Evolutionary conservation across 495 filamentous ascomycete genomes (phyloP), one percentile per base, ranked within the genome.

Genomic region (Xylaria venustula): DNA sequence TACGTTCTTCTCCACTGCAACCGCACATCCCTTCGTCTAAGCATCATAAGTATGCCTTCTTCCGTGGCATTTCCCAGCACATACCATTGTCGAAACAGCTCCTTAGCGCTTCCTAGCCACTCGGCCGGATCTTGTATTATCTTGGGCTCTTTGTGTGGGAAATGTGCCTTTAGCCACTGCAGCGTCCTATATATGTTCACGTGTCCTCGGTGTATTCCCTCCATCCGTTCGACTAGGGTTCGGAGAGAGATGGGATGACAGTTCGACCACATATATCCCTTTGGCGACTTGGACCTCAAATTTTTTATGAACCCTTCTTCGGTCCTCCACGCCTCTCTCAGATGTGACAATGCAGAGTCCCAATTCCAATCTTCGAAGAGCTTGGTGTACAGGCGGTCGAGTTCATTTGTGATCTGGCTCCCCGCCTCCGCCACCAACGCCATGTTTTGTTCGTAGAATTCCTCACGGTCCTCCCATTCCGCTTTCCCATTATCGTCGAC

Each of bases 71-170:
- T 8, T 3, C 51, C 14, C 2, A 51, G 23, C 9, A 34, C 25
- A 1, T 1, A 48, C 58, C 58, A 67, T 1, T 32, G 34, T 4
- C 22, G 34, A 19, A 64, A 2, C 20, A 64, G 26, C 14, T 45
- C 36, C 34, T 26, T 28, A 5, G 37, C 22, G n/a, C 11, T 9
- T 19, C 26, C 12, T 6, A 41, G 6, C 55, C 55, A 49, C 32
- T 25, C 28, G 30, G 19, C 1, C 11, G 1, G 19, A 22, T 49
- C 22, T 17, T 6, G 20, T 17, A 30, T 34, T 6, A 25, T 26
- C 28, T 37, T 23, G 7, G 40, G 42, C 15, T 5, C 23, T 11
- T 58, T 25, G 4, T 19, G n/a, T 1, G 20, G 28, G 32, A 58
- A 50, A 20, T 26, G 17, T 2, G 0, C 20, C 20, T 26, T 28